Base-by-base conservation (phyloP, 495 filamentous ascomycete genomes). In the Neurospora sublineolata region DNA sequence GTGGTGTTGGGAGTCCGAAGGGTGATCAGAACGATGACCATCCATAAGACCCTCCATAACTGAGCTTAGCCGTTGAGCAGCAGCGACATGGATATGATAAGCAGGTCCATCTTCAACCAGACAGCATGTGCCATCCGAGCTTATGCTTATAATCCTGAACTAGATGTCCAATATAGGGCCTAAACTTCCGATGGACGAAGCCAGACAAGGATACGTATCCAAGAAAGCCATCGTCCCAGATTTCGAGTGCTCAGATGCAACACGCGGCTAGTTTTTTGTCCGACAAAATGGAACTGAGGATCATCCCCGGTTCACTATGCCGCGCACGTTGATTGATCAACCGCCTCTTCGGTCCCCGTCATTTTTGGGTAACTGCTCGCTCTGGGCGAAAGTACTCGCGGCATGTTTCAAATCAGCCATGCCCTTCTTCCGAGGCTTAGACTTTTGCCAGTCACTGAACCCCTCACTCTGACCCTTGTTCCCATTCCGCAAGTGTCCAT, bases 281-380 rank as follows among this genome's bases (percentile, higher is more conserved):
- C 38, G 41, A 44, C 4, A 33, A 14, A 9, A 30, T 36, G n/a
- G 68, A 37, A 60, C 67, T 60, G 16, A n/a, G 33, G 42, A 40
- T 9, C 20, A 6, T 14, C 20, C 16, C 46, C 69, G 9, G 16
- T 37, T 37, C 7, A 40, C n/a, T n/a, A 33, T 36, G 68, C 37
- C 30, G 23, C 38, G 60, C 27, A n/a, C 67, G 69, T 23, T 27
- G 37, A 37, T 6, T 69, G 14, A 38, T 82, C 78, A 88, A 38
- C 86, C 86, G 3, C 86, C 86, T 69, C 86, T 87, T 64, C 86
- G 84, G 41, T 88, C 86, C 18, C 81, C 79, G 12, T 85, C 83
- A 36, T 85, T 82, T 72, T 81, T 85, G 7, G 85, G 85, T 33
- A 79, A 75, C 76, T 83, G 81, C 76, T 88, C 85, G 72, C 81